Evolutionary conservation across 192 early-diverging fungal species (phyloP).

Genomic region (Backusella tuberculispora): DNA sequence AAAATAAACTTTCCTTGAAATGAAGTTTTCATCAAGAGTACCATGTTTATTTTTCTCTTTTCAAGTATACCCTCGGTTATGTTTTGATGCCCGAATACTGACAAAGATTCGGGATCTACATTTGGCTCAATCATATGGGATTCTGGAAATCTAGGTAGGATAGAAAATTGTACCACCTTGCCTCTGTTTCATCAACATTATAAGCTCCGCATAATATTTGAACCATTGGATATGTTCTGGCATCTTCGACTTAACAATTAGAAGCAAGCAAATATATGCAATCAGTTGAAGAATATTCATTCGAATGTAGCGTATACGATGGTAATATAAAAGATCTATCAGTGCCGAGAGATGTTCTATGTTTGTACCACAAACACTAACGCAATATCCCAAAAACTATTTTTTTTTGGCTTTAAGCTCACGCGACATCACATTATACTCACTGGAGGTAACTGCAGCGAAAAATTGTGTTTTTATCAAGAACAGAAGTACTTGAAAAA

Average conservation of each 20-base stretch:
- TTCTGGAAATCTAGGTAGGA: neutral
- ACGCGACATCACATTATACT: neutral
- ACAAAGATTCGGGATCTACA: neutral
- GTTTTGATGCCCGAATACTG: neutral
- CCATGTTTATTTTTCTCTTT: neutral
- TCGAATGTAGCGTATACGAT: neutral
- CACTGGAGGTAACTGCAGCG: too few species aligned
- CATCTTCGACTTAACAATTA: neutral
- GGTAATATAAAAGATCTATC: neutral
- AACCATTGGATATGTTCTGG: constrained; percentile 1
- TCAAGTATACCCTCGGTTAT: neutral
- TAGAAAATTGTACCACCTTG: neutral
- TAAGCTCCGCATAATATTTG: constrained; percentile 6
- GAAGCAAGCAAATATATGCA: neutral
- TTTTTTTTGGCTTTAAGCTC: neutral
- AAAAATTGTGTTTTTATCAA: too few species aligned
- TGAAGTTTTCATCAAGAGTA: neutral
- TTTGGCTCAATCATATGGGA: neutral
- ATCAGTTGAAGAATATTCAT: neutral
- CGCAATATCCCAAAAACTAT: neutral
- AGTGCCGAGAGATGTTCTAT: neutral
- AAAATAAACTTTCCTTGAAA: neutral
- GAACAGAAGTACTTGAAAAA: too few species aligned
- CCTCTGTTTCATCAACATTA: constrained; percentile 5
- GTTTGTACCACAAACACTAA: neutral